A percentile compares a stretch with the other conserved stretches of the same genome.
phyloP scores from a whole-genome alignment of 1,139 yeast species.

The Neolecta irregularis region DNA sequence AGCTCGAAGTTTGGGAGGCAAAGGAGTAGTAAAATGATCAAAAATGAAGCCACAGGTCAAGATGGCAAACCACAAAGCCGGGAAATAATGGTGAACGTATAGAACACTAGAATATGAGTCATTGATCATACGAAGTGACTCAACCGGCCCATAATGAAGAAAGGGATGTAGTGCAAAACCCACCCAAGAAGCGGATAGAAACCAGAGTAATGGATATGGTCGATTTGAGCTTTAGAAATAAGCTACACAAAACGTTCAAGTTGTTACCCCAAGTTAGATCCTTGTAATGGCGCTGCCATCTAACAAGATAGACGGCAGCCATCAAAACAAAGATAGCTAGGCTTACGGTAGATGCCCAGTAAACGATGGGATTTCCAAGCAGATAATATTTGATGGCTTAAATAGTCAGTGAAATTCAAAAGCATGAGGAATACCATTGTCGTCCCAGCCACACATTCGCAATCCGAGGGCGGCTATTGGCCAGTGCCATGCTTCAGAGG shows the following conservation, averaged over 20 bases:
- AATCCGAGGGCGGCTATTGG: conserved; percentile 84
- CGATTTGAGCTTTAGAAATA: conserved; percentile 14
- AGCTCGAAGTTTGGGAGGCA: conserved; percentile 22
- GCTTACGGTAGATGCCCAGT: conserved; percentile 77
- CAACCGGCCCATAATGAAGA: conserved; percentile 75
- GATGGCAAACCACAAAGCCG: conserved; percentile 91
- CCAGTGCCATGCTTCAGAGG: conserved; percentile 97
- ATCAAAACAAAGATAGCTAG: conserved; percentile 45
- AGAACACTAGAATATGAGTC: conserved; percentile 38
- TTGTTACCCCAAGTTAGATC: conserved; percentile 38
- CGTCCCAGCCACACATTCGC: conserved; percentile 91
- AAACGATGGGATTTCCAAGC: conserved; percentile 85
- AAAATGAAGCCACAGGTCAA: conserved; percentile 60
- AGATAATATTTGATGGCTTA: conserved; percentile 60
- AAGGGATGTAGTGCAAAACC: conserved; percentile 85
- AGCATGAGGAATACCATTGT: conserved; percentile 25
- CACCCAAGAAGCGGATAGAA: conserved; percentile 83
- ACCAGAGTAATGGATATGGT: conserved; percentile 59
- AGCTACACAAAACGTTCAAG: conserved; percentile 7
- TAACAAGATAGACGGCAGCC: conserved; percentile 43
- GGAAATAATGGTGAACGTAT: conserved; percentile 91
- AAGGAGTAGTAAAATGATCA: conserved; percentile 40
- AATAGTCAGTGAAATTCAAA: neutral
- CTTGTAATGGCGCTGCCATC: conserved; percentile 85
- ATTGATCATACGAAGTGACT: neutral